These are phyloP conservation scores for Komagataella mondaviorum DNA, from an alignment of 805 yeast genomes.

Conservation along the genomic window DNA sequence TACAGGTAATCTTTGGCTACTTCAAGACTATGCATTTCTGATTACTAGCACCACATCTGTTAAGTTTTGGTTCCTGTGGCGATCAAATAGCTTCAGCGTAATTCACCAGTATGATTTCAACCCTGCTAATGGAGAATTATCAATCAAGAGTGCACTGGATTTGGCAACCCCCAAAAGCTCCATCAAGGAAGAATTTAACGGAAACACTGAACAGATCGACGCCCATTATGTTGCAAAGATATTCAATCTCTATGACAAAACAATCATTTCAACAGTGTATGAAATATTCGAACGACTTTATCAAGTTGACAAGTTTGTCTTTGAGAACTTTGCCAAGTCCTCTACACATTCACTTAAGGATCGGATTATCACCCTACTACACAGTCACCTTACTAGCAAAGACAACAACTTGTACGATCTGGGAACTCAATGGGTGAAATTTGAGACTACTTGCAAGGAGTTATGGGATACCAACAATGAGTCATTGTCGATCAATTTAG, in stretches of 20 bases:
- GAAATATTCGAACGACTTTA: conserved; percentile 6
- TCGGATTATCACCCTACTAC: background rate
- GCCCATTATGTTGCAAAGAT: background rate
- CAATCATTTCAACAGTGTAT: conserved; percentile 1
- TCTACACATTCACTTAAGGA: background rate
- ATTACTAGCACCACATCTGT: background rate
- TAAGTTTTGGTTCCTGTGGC: background rate
- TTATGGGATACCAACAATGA: conserved; percentile 48
- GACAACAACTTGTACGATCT: conserved; percentile 15
- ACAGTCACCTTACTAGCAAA: background rate
- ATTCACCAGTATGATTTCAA: conserved; percentile 1
- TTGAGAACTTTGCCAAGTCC: background rate
- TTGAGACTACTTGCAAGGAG: conserved; percentile 64
- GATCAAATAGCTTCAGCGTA: conserved; percentile 2
- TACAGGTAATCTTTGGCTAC: background rate
- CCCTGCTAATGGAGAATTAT: conserved; percentile 20
- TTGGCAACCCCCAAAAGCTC: background rate
- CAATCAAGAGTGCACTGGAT: conserved; percentile 10
- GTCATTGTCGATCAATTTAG: conserved; percentile 35
- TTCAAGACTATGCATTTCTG: background rate
- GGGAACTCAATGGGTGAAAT: conserved; percentile 50
- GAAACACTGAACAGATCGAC: background rate
- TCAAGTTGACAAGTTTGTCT: conserved; percentile 1
- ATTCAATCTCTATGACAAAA: background rate
- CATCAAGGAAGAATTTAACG: background rate